Evolutionary conservation across 2,329 filamentous ascomycete genomes (phyloP).

Genomic region (Metarhizium album): DNA sequence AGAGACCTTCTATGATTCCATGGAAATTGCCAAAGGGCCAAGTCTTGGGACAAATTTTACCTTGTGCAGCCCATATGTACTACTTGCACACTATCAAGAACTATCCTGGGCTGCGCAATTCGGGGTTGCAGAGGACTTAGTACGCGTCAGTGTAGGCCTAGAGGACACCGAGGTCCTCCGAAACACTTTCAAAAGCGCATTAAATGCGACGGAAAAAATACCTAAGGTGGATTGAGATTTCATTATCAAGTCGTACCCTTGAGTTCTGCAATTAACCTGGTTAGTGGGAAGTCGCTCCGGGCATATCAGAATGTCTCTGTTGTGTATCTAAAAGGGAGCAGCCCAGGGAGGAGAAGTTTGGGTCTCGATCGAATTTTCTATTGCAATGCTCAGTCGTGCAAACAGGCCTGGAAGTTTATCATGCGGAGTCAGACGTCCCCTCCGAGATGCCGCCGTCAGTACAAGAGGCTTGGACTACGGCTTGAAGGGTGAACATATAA

Average conservation of each 20-base stretch:
- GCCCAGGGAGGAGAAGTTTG: background rate
- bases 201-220: slow-evolving; percentile 41
- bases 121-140: slow-evolving; percentile 69
- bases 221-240: background rate
- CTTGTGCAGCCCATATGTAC: slow-evolving; percentile 77
- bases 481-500: background rate
- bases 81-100: slow-evolving; percentile 86
- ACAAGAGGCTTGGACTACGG: background rate
- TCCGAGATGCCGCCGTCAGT: background rate
- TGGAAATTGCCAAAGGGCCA: slow-evolving; percentile 86
- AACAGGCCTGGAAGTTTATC: background rate
- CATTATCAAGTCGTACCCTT: background rate
- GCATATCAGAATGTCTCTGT: background rate
- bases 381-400: background rate
- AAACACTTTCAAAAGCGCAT: slow-evolving; percentile 54
- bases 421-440: background rate
- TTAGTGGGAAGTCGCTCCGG: background rate
- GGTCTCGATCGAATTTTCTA: background rate
- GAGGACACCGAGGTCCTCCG: slow-evolving; percentile 64
- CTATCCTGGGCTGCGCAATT: slow-evolving; percentile 80
- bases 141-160: slow-evolving; percentile 81
- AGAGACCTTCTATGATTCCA: slow-evolving; percentile 69
- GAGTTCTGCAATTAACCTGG: background rate
- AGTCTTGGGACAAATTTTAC: slow-evolving; percentile 97
- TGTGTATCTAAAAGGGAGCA: background rate